A percentile compares a stretch with the other conserved stretches of the same genome.
Conservation (phyloP, 495 filamentous ascomycete genomes). For the Aspergillus indologenus region DNA sequence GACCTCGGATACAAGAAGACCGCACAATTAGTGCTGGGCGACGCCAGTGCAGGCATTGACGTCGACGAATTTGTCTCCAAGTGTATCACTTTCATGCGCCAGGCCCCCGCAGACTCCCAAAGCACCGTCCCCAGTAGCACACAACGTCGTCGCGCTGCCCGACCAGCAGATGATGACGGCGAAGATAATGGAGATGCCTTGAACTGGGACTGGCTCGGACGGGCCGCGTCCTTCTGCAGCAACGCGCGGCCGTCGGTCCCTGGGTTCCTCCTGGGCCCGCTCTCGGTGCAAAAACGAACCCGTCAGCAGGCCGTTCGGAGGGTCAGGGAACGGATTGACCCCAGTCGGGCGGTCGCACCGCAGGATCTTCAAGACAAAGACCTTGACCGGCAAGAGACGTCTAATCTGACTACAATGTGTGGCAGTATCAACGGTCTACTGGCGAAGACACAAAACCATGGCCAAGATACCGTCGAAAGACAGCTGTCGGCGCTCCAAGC, state of each 20-base stretch:
- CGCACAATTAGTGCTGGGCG: conserved; percentile 65
- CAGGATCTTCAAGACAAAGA: conserved; percentile 70
- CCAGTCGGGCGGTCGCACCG: conserved; percentile 63
- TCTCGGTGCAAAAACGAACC: conserved; percentile 81
- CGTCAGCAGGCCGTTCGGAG: conserved; percentile 65
- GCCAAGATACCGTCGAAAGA: conserved; percentile 31
- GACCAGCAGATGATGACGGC: conserved; percentile 49
- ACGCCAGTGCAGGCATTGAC: conserved; percentile 69
- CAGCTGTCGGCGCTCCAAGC: conserved; percentile 30
- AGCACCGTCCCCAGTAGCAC: conserved; percentile 18
- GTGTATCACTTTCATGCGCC: conserved; percentile 82
- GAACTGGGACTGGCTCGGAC: conserved; percentile 85
- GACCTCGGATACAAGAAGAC: conserved; percentile 76
- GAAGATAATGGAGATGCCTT: conserved; percentile 68
- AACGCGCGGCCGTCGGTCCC: conserved; percentile 73
- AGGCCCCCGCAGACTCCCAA: conserved; percentile 39
- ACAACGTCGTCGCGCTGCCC: conserved; percentile 32
- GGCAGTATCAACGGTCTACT: conserved; percentile 56
- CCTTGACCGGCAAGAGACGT: conserved; percentile 66
- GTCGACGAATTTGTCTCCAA: conserved; percentile 93
- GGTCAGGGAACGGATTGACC: conserved; percentile 58
- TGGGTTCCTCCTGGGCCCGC: conserved; percentile 82
- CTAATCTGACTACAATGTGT: conserved; percentile 69
- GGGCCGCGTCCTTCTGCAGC: conserved; percentile 65
- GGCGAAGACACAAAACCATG: conserved; percentile 32